A percentile compares a stretch with the other conserved stretches of the same genome.
Evolutionary conservation across 345 rosid species (phyloP).

Genomic region (Eutrema yunnanense): DNA sequence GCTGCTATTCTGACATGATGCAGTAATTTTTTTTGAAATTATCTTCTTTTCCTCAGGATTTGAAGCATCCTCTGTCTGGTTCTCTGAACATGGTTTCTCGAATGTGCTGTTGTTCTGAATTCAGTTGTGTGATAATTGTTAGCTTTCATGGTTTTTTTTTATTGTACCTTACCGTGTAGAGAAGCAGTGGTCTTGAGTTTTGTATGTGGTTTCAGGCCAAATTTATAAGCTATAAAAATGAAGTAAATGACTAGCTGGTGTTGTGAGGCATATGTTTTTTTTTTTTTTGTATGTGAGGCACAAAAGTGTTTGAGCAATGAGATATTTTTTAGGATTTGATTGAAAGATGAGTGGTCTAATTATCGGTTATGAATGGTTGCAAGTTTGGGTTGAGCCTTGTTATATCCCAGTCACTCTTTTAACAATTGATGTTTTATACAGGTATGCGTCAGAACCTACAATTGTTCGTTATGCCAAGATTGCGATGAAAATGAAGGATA

Average conservation of each 20-base stretch:
- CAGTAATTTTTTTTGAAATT: background rate
- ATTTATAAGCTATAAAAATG: background rate
- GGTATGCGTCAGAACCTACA: conserved; percentile 52
- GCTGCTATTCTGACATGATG: background rate
- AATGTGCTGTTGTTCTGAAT: background rate
- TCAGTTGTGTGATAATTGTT: background rate
- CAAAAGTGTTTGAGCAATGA: background rate
- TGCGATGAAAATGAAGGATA: conserved; percentile 66
- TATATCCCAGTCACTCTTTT: background rate
- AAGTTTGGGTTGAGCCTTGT: background rate
- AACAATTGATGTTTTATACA: conserved; percentile 19
- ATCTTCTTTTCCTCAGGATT: background rate
- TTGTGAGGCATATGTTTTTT: background rate
- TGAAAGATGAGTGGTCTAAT: background rate
- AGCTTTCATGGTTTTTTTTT: background rate
- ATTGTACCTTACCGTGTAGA: background rate
- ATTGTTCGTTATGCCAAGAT: conserved; percentile 79
- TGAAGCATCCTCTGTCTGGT: background rate
- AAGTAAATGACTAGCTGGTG: background rate
- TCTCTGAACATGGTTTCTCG: background rate
- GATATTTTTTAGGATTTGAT: background rate
- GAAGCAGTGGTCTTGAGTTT: background rate
- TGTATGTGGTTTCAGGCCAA: background rate
- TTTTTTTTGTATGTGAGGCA: background rate
- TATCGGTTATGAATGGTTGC: background rate